These are phyloP conservation scores for Secale cereale DNA, from an alignment of 176 grass and related monocot species.

Conservation along the genomic window DNA sequence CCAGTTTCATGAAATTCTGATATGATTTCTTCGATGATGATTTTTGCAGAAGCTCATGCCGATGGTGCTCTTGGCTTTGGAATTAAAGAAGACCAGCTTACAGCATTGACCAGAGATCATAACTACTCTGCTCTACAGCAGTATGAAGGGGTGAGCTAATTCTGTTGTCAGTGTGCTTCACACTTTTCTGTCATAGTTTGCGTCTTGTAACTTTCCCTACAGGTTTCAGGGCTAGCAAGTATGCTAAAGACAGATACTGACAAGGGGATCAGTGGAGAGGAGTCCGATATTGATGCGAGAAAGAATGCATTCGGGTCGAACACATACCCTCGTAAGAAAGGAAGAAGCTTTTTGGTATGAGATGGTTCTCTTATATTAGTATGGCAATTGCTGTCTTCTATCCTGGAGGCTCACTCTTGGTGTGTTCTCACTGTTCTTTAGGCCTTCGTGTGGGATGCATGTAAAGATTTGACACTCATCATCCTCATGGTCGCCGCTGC, in stretches of 20 bases:
- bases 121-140: constrained; percentile 72
- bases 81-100: constrained; percentile 76
- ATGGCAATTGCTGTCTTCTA: background rate
- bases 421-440: constrained; percentile 27
- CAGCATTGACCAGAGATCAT: constrained; percentile 75
- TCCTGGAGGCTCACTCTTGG: background rate
- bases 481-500: constrained; percentile 96
- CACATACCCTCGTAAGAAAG: constrained; percentile 93
- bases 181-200: constrained; percentile 2
- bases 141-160: constrained; percentile 59
- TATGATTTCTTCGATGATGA: constrained; percentile 9
- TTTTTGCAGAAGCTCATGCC: constrained; percentile 16
- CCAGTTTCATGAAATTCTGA: background rate
- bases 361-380: background rate
- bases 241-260: constrained; percentile 73
- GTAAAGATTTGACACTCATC: constrained; percentile 83
- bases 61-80: constrained; percentile 53
- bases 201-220: constrained; percentile 13
- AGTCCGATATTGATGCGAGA: constrained; percentile 56
- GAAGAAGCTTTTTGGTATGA: constrained; percentile 73
- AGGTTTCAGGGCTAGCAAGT: constrained; percentile 66
- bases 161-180: background rate
- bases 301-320: constrained; percentile 66
- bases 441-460: constrained; percentile 94
- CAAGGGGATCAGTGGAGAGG: constrained; percentile 54